Conservation (phyloP, 2,329 filamentous ascomycete species). For the Acephala macrosclerotiorum region DNA sequence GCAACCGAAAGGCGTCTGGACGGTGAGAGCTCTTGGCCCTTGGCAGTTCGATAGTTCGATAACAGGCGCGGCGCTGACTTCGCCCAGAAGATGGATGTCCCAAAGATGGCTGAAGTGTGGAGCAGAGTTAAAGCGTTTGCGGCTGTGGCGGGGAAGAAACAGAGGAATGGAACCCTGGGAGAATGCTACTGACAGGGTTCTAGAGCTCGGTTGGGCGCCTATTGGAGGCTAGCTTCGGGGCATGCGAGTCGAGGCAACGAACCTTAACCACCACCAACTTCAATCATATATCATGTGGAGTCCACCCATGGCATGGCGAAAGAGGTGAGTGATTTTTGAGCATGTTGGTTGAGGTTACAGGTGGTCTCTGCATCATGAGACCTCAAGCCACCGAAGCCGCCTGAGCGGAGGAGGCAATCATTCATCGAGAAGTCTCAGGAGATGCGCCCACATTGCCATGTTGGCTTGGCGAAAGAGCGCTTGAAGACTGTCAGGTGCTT, state of each 20-base stretch:
- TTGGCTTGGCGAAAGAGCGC: background rate
- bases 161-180: background rate
- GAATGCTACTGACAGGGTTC: background rate
- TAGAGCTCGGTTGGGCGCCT: background rate
- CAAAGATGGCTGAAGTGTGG: constrained; percentile 1
- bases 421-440: background rate
- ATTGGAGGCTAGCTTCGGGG: constrained; percentile 7
- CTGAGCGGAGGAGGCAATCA: no score
- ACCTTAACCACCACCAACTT: constrained; percentile 1
- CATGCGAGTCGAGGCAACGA: background rate
- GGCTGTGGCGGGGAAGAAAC: constrained; percentile 19
- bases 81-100: background rate
- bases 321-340: constrained; percentile 1
- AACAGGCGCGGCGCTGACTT: constrained; percentile 5
- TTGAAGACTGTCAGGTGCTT: background rate
- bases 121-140: background rate
- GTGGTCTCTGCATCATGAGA: constrained; percentile 7
- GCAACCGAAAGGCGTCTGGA: background rate
- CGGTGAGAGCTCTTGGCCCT: constrained; percentile 5
- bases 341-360: background rate
- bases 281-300: constrained; percentile 11
- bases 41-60: background rate
- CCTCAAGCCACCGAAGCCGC: background rate
- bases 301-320: background rate
- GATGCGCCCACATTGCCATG: background rate